phyloP scores from a whole-genome alignment of 228 moss, liverwort and hornwort species.

The Sphagnum magellanicum region DNA sequence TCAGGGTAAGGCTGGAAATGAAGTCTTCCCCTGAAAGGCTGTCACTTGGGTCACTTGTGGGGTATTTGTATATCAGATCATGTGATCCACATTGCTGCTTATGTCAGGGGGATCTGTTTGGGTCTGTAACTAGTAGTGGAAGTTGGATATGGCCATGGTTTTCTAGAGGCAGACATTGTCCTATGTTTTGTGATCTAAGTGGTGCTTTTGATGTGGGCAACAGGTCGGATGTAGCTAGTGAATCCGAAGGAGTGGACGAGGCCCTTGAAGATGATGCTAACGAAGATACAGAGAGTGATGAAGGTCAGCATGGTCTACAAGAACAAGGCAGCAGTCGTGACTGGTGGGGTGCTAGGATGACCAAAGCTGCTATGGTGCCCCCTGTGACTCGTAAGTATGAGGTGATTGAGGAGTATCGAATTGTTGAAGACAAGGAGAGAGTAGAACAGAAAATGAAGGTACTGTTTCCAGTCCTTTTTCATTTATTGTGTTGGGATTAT shows the following conservation, averaged over 20 bases:
- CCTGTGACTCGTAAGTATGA: slow-evolving; percentile 96
- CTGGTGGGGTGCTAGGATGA: slow-evolving; percentile 98
- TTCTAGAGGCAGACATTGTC: no score
- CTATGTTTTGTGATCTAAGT: no score
- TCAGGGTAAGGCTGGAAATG: slow-evolving; percentile 33
- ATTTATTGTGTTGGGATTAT: background rate
- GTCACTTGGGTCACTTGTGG: no score
- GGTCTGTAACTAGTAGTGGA: no score
- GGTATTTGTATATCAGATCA: no score
- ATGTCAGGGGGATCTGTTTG: no score
- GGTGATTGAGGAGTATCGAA: slow-evolving; percentile 89
- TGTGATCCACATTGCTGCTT: no score
- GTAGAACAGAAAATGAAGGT: slow-evolving; percentile 87
- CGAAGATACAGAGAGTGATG: slow-evolving; percentile 70
- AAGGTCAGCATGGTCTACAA: slow-evolving; percentile 48
- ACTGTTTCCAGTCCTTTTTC: slow-evolving; percentile 1
- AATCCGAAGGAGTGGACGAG: slow-evolving; percentile 90
- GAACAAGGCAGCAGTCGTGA: slow-evolving; percentile 51
- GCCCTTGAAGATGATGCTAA: slow-evolving; percentile 59
- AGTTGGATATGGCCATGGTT: no score
- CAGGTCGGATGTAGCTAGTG: slow-evolving; percentile 85
- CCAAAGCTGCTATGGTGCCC: slow-evolving; percentile 99
- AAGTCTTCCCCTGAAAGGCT: no score
- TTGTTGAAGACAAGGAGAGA: slow-evolving; percentile 74
- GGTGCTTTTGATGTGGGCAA: background rate